A percentile compares a stretch with the other conserved stretches of the same genome.
Conservation (phyloP, 768 basidiomycete genomes). For the Royoungia palumana region DNA sequence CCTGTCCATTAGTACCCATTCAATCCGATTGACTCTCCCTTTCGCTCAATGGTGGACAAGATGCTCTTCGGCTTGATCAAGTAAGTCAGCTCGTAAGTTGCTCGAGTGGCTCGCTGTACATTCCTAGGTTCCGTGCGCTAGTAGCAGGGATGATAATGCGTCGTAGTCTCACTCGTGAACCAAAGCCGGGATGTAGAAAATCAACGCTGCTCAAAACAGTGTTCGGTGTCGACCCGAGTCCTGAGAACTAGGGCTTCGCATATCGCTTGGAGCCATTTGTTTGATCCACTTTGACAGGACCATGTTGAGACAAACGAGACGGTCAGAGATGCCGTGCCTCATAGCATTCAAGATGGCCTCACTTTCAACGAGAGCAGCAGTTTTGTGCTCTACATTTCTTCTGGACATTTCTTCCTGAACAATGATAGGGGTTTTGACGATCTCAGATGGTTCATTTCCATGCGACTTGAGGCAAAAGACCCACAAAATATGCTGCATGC, state of each 20-base stretch:
- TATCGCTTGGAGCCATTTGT: neutral
- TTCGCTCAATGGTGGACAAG: neutral
- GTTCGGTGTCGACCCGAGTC: too few species aligned
- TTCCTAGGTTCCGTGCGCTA: too few species aligned
- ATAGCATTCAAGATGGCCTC: neutral
- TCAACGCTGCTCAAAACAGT: too few species aligned
- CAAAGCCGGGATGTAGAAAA: too few species aligned
- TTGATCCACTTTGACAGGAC: neutral
- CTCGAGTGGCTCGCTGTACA: too few species aligned
- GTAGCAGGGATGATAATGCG: too few species aligned
- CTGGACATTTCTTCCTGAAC: conserved; percentile 2
- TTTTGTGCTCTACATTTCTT: conserved; percentile 6
- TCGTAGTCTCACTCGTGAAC: too few species aligned
- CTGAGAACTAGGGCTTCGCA: too few species aligned
- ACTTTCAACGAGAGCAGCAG: neutral
- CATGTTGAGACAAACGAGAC: neutral
- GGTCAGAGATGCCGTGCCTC: neutral
- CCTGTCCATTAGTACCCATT: too few species aligned
- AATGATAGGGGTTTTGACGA: conserved; percentile 5
- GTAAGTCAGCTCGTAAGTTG: too few species aligned
- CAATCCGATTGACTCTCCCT: neutral
- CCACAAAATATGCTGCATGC: conserved; percentile 1
- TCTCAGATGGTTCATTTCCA: neutral
- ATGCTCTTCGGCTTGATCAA: too few species aligned
- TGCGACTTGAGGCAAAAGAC: neutral